These are phyloP conservation scores for Porcisia deanei DNA, from an alignment of 208 protist species.

Conservation along the genomic window DNA sequence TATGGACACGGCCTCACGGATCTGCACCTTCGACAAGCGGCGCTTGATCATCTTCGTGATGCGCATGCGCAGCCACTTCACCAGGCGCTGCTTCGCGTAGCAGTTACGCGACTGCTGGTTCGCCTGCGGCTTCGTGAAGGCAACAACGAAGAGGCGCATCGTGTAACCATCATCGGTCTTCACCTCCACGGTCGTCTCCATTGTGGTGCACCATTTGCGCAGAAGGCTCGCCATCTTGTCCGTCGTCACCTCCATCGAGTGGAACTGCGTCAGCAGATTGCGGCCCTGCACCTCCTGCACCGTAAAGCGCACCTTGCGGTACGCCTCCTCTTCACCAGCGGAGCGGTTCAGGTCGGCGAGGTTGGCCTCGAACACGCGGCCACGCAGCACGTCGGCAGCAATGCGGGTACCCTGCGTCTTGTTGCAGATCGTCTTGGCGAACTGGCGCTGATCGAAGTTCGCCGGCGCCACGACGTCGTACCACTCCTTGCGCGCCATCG, in stretches of 20 bases:
- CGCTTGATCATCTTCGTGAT: constrained; percentile 96
- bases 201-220: constrained; percentile 99
- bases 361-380: constrained; percentile 97
- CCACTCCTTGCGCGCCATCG: constrained; percentile 99
- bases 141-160: constrained; percentile 97
- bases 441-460: constrained; percentile 94
- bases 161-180: constrained; percentile 98
- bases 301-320: constrained; percentile 97
- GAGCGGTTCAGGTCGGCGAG: constrained; percentile 97
- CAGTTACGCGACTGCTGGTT: constrained; percentile 96
- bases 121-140: constrained; percentile 96
- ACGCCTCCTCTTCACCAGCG: constrained; percentile 71
- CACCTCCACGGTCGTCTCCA: constrained; percentile 95
- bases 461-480: constrained; percentile 98
- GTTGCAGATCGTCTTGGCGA: constrained; percentile 98
- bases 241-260: constrained; percentile 98
- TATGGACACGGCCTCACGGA: constrained; percentile 96
- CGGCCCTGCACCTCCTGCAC: constrained; percentile 97
- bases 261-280: constrained; percentile 98
- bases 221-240: constrained; percentile 98
- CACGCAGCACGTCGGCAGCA: constrained; percentile 95
- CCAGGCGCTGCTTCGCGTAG: constrained; percentile 97
- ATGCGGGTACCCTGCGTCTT: constrained; percentile 96
- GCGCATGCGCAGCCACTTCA: constrained; percentile 94
- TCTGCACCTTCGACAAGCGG: constrained; percentile 83